Conservation (phyloP, 495 filamentous ascomycete species). For the Aspergillus diversus region DNA sequence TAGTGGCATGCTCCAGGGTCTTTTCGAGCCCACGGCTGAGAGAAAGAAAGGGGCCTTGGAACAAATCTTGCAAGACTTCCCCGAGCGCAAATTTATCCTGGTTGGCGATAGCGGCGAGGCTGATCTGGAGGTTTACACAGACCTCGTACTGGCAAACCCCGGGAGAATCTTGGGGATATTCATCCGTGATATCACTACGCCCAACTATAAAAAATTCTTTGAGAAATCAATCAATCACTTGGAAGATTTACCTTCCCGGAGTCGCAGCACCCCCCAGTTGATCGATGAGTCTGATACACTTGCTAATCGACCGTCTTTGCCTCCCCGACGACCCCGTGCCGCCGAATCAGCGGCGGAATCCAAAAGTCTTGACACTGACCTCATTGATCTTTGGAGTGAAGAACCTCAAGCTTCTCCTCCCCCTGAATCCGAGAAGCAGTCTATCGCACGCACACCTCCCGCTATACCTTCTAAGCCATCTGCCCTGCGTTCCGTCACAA, state of each 20-base stretch:
- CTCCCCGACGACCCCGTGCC: constrained; percentile 37
- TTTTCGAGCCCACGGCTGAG: constrained; percentile 96
- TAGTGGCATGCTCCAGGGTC: constrained; percentile 91
- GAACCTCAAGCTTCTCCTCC: constrained; percentile 20
- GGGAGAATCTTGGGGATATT: constrained; percentile 83
- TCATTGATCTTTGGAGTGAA: constrained; percentile 69
- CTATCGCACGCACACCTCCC: constrained; percentile 45
- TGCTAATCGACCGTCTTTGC: constrained; percentile 39
- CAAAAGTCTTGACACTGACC: constrained; percentile 49
- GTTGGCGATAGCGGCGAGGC: constrained; percentile 96
- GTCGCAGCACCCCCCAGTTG: constrained; percentile 35
- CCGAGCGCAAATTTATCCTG: constrained; percentile 83
- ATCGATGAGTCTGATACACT: constrained; percentile 32
- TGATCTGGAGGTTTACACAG: constrained; percentile 95
- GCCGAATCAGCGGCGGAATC: constrained; percentile 24
- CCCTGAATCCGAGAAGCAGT: constrained; percentile 26
- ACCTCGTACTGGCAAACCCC: constrained; percentile 82
- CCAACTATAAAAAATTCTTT: constrained; percentile 70
- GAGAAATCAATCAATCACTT: constrained; percentile 63
- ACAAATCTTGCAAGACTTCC: constrained; percentile 85
- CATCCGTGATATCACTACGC: constrained; percentile 91
- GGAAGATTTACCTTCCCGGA: constrained; percentile 25
- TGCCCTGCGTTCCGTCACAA: constrained; percentile 54
- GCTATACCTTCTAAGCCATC: constrained; percentile 70
- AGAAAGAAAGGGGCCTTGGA: constrained; percentile 87